Base-by-base conservation (phyloP, 2,329 filamentous ascomycete species). In the Fusarium gaditjirri region DNA sequence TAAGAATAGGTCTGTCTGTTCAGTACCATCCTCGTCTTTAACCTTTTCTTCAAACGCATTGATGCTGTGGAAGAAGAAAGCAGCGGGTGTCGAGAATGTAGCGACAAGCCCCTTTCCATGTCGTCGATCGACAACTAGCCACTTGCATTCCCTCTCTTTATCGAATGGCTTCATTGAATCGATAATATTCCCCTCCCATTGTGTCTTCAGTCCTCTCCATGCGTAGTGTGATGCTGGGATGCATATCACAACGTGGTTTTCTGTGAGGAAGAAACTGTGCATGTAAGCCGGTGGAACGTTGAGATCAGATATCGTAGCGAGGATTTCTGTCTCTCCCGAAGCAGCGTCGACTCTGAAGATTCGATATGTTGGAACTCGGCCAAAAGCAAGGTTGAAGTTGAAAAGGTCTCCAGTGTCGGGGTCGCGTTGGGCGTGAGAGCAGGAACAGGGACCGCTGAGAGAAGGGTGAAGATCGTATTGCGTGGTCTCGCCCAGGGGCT, bases 21-120 rank as follows among this genome's bases (percentile, higher is more conserved):
- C 62, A 16, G 76, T 62, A 5, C 77, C 78, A 1, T 78, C 74
- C 3, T 84, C 82, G 4, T 80, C 81, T 35, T 82, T 79, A 0
- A 76, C 66, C 1, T 75, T 71, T 70, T 93, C 87, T 75, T 95
- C 92, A 78, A 91, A 96, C 0, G 93, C 88, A 73, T 97, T 97
- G 77, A 94, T 84, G 0, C 88, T 89, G 81, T 97, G 94, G 80
- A 97, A 97, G 80, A 90, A 91, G 83, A 95, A 97, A 50, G 90
- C 90, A 0, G 92, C 87, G 0, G 88, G 86, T 21, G 89, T 91
- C 23, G 91, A 87, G 75, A 92, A 95, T 4, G 86, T 88, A 12
- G 89, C 91, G 0, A 96, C 86, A 0, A 96, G 82, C 0, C 93
- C 93, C 52, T 85, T 85, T 8, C 85, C 87, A 5, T 84, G 81